A percentile compares a stretch with the other conserved stretches of the same genome.
phyloP scores from a whole-genome alignment of 2,329 filamentous ascomycete species.

The Colletotrichum lini region DNA sequence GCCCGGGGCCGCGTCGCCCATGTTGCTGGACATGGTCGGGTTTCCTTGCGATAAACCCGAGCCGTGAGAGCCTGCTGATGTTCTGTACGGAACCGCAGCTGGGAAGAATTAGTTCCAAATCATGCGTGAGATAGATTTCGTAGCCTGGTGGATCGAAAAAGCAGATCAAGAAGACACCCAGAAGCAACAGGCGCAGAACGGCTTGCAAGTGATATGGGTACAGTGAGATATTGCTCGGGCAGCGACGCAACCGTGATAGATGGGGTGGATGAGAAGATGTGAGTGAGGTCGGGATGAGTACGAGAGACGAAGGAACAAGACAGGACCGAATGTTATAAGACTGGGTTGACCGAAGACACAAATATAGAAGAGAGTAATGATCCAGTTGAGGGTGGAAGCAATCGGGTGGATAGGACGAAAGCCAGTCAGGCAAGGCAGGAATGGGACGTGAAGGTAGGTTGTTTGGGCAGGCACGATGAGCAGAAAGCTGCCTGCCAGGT shows the following conservation, averaged over 20 bases:
- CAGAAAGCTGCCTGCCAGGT: conserved; percentile 6
- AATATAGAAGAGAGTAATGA: background rate
- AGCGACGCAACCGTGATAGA: background rate
- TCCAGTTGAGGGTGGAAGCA: background rate
- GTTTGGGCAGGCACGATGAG: background rate
- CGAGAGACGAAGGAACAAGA: background rate
- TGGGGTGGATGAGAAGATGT: background rate
- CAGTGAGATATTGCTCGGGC: background rate
- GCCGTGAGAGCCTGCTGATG: background rate
- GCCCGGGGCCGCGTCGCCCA: background rate
- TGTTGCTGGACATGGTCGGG: conserved; percentile 2
- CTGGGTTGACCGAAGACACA: background rate
- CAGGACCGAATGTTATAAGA: too few species aligned
- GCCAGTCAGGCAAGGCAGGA: background rate
- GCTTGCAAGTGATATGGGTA: background rate
- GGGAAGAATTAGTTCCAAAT: background rate
- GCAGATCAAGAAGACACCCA: background rate
- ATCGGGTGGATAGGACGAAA: background rate
- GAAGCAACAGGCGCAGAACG: too few species aligned
- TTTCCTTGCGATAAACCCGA: background rate
- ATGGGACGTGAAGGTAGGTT: background rate
- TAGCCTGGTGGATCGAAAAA: background rate
- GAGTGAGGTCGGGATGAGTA: background rate
- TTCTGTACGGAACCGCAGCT: conserved; percentile 19
- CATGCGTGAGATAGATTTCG: background rate